phyloP scores from a whole-genome alignment of 805 yeast species.

The Zygosaccharomyces lentus region DNA sequence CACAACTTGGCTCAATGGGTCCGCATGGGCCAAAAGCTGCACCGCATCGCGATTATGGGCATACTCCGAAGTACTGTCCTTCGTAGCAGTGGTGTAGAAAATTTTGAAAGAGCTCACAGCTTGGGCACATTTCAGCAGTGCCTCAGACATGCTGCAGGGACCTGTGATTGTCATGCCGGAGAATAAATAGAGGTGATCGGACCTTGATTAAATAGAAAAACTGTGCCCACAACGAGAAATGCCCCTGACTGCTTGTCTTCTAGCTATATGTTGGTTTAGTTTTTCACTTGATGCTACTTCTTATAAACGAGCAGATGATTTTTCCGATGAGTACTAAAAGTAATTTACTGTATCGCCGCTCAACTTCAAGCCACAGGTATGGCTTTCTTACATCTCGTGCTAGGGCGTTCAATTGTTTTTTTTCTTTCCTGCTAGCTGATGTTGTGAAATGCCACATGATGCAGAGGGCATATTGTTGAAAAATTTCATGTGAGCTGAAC shows the following conservation, averaged over 20 bases:
- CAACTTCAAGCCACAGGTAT: constrained; percentile 5
- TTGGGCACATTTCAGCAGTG: constrained; percentile 16
- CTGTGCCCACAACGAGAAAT: neutral
- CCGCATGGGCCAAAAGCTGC: constrained; percentile 27
- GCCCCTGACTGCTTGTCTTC: neutral
- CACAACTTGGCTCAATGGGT: constrained; percentile 29
- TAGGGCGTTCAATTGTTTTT: neutral
- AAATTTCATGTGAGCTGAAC: constrained; percentile 1
- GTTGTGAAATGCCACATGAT: constrained; percentile 1
- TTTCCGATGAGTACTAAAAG: constrained; percentile 2
- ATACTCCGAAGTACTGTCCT: constrained; percentile 14
- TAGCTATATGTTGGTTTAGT: neutral
- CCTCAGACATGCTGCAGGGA: constrained; percentile 9
- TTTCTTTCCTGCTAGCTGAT: neutral
- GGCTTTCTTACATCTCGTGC: neutral
- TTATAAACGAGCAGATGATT: constrained; percentile 3
- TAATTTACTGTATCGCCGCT: constrained; percentile 1
- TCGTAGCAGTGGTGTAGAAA: constrained; percentile 23
- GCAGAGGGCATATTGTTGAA: neutral
- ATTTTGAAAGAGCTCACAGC: constrained; percentile 11
- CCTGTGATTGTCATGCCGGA: constrained; percentile 9
- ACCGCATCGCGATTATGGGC: constrained; percentile 15
- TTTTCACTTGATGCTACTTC: neutral
- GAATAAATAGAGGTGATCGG: neutral
- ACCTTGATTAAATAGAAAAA: neutral